A percentile compares a stretch with the other conserved stretches of the same genome.
Evolutionary conservation across 2,329 filamentous ascomycete species (phyloP).

Genomic region (Didymella pomorum): DNA sequence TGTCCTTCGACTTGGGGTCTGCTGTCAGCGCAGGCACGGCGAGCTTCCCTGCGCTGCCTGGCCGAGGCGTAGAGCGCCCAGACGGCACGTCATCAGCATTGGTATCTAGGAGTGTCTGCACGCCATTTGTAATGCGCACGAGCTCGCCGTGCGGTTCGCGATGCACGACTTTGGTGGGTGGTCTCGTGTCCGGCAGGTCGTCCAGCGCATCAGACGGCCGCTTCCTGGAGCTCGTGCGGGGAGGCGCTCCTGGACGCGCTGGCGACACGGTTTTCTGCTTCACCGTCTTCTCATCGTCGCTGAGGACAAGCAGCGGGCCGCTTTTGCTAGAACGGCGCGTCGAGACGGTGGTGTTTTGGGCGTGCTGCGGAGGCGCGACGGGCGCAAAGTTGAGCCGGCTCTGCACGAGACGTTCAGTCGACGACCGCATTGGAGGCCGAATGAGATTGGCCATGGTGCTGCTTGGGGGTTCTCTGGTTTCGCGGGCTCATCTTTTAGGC

Average conservation of each 20-base stretch:
- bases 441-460: constrained; percentile 39
- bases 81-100: constrained; percentile 46
- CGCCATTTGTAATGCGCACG: constrained; percentile 55
- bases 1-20: constrained; percentile 58
- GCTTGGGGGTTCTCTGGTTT: constrained; percentile 31
- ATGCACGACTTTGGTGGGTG: constrained; percentile 54
- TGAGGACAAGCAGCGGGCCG: constrained; percentile 34
- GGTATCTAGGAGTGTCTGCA: constrained; percentile 46
- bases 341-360: constrained; percentile 31
- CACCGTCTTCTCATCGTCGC: constrained; percentile 32
- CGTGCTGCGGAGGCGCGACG: constrained; percentile 32
- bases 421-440: constrained; percentile 41
- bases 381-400: constrained; percentile 42
- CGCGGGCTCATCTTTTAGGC: constrained; percentile 40
- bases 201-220: constrained; percentile 41
- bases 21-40: constrained; percentile 37
- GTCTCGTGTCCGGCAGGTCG: constrained; percentile 38
- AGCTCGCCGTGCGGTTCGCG: constrained; percentile 53
- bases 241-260: constrained; percentile 26
- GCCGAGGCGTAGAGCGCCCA: constrained; percentile 42
- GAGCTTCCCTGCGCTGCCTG: constrained; percentile 38
- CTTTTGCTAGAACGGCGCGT: constrained; percentile 41
- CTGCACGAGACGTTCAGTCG: constrained; percentile 41
- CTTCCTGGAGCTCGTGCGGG: constrained; percentile 42
- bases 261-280: constrained; percentile 23